Base-by-base conservation (phyloP, 2,329 filamentous ascomycete species). In the Lecanosticta acicola region DNA sequence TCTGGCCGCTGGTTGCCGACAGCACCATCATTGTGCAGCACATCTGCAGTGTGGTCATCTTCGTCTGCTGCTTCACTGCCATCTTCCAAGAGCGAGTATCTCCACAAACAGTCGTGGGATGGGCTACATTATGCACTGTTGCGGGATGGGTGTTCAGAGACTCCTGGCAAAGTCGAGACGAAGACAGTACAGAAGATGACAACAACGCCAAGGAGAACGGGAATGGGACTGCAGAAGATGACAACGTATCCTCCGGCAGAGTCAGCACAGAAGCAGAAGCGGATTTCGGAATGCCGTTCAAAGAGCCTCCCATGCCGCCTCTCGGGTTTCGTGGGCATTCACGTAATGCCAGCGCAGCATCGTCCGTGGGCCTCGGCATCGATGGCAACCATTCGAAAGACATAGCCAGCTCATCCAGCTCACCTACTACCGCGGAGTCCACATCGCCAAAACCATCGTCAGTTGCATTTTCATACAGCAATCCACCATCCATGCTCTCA, bases 1-100 rank as follows among this genome's bases (percentile, higher is more conserved):
- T 98, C 68, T 98, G 93, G 91, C 88, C 90, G 7, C 76, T 98
- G 26, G 89, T 97, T 41, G 87, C 88, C 46, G 91, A 97, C 66
- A 91, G 87, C 11, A 96, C 91, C 2, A 88, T 97, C 48, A 96
- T 98, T 56, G 86, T 97, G 14, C 93, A 98, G 67, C 93, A 98
- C 66, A 85, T 97, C 39, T 94, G 88, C 66, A 94, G 88, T 5
- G 90, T 97, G 50, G 85, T 86, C 43, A 91, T 98, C 46, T 98
- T 97, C 63, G 79, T 94, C 50, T 90, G 91, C 55, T 94, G 87
- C 68, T 98, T 98, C 64, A 83, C 90, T 13, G 88, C 83, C 43
- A 98, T 98, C 51, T 86, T 86, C 57, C 82, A 91, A 58, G 83
- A 90, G 57, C 80, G 88, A 32, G 81, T 96, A n/a, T 89, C 85